phyloP scores from a whole-genome alignment of 306 rosid genomes.

The Pueraria montana region DNA sequence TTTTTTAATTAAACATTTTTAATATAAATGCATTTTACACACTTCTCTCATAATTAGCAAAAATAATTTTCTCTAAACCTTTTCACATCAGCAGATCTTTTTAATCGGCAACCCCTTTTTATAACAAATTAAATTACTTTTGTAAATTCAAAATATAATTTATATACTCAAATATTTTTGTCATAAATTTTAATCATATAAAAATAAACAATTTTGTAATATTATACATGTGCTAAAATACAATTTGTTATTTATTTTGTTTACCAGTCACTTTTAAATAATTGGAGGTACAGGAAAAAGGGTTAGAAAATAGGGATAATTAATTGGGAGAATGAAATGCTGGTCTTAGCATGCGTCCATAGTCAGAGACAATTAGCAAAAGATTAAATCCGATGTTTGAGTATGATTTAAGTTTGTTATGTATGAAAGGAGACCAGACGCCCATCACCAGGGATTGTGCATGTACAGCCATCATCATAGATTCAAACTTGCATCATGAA shows the following conservation, averaged over 20 bases:
- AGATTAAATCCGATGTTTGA: constrained; percentile 3
- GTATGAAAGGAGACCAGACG: constrained; percentile 24
- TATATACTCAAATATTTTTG: background rate
- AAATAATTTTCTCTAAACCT: too few relatives aligned
- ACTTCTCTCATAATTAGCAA: background rate
- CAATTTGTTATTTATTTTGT: too few relatives aligned
- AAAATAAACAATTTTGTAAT: background rate
- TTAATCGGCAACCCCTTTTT: too few relatives aligned
- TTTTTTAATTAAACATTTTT: background rate
- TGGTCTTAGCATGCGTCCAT: background rate
- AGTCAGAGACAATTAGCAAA: background rate
- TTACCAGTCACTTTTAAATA: too few relatives aligned
- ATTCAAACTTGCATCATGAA: constrained; percentile 55
- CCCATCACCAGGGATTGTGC: constrained; percentile 27
- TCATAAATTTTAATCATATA: background rate
- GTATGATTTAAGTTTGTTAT: constrained; percentile 35
- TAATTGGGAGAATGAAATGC: background rate
- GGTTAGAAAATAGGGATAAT: background rate
- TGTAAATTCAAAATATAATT: too few relatives aligned
- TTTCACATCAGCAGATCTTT: too few relatives aligned
- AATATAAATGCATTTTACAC: background rate
- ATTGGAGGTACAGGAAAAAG: background rate
- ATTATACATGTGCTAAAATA: too few relatives aligned
- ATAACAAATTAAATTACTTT: too few relatives aligned
- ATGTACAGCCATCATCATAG: constrained; percentile 42